phyloP scores from a whole-genome alignment of 208 protist genomes.

The Leishmania tropica region DNA sequence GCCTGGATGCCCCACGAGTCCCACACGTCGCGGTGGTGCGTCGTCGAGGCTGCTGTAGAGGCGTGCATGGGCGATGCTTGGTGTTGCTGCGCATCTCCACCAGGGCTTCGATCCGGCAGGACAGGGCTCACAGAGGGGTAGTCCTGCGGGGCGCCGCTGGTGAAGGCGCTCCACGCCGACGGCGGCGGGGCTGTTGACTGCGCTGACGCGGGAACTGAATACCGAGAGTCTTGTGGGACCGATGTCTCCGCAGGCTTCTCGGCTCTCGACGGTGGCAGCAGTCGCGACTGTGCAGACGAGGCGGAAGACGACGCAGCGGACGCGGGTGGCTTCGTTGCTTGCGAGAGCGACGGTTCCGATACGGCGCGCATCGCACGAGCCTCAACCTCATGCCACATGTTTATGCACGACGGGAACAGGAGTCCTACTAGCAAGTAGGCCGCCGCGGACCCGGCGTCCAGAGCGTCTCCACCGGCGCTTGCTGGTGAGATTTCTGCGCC shows the following conservation, averaged over 20 bases:
- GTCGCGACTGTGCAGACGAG: background rate
- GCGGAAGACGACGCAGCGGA: background rate
- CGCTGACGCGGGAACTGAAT: background rate
- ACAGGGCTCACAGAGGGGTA: conserved; percentile 3
- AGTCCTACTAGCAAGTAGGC: conserved; percentile 38
- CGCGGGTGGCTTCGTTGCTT: background rate
- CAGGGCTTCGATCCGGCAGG: background rate
- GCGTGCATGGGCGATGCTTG: background rate
- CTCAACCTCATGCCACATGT: conserved; percentile 37
- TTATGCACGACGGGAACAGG: conserved; percentile 41
- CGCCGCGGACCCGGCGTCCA: background rate
- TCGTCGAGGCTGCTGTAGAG: too few species aligned
- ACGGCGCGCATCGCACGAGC: conserved; percentile 9
- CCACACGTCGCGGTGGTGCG: conserved; percentile 9
- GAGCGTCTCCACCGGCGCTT: background rate
- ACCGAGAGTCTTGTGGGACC: background rate
- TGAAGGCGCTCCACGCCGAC: conserved; percentile 30
- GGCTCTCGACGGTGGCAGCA: background rate
- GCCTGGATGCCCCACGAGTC: conserved; percentile 26
- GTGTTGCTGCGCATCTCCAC: background rate
- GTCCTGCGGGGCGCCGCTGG: conserved; percentile 41
- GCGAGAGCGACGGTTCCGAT: background rate
- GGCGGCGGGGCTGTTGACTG: background rate
- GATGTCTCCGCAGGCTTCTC: background rate
- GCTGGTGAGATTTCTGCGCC: background rate